A percentile compares a stretch with the other conserved stretches of the same genome.
phyloP scores from a whole-genome alignment of 2,329 filamentous ascomycete genomes.

The Amylocarpus encephaloides region DNA sequence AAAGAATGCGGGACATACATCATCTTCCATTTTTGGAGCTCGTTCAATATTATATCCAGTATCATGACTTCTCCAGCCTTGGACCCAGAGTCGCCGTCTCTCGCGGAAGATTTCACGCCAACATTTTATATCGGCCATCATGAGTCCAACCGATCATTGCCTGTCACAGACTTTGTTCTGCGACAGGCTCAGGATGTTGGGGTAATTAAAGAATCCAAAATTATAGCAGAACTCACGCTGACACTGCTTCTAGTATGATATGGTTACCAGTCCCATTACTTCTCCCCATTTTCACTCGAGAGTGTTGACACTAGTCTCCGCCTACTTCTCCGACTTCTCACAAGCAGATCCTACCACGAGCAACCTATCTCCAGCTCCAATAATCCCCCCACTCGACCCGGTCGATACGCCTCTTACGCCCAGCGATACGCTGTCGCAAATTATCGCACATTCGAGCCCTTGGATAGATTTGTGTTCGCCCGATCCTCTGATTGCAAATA shows the following conservation, averaged over 20 bases:
- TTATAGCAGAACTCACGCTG: slow-evolving; percentile 17
- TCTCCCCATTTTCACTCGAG: slow-evolving; percentile 65
- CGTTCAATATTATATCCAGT: neutral
- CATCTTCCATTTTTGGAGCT: too few species aligned
- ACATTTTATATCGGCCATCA: slow-evolving; percentile 70
- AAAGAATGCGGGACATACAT: too few species aligned
- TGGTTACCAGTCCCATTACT: slow-evolving; percentile 73
- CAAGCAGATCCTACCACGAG: slow-evolving; percentile 40
- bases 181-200: slow-evolving; percentile 61
- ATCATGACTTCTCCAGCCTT: neutral
- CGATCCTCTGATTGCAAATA: slow-evolving; percentile 74
- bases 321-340: slow-evolving; percentile 40
- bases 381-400: slow-evolving; percentile 64
- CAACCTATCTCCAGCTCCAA: slow-evolving; percentile 47
- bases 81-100: slow-evolving; percentile 15
- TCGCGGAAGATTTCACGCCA: slow-evolving; percentile 32
- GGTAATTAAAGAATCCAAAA: slow-evolving; percentile 42
- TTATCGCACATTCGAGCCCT: slow-evolving; percentile 74
- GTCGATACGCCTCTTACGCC: slow-evolving; percentile 72
- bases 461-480: slow-evolving; percentile 88
- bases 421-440: slow-evolving; percentile 60
- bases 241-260: slow-evolving; percentile 56
- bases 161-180: slow-evolving; percentile 59
- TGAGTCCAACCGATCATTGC: slow-evolving; percentile 55
- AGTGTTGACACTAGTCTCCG: slow-evolving; percentile 55